Base-by-base conservation (phyloP, 805 yeast species). In the Ogataea henricii region DNA sequence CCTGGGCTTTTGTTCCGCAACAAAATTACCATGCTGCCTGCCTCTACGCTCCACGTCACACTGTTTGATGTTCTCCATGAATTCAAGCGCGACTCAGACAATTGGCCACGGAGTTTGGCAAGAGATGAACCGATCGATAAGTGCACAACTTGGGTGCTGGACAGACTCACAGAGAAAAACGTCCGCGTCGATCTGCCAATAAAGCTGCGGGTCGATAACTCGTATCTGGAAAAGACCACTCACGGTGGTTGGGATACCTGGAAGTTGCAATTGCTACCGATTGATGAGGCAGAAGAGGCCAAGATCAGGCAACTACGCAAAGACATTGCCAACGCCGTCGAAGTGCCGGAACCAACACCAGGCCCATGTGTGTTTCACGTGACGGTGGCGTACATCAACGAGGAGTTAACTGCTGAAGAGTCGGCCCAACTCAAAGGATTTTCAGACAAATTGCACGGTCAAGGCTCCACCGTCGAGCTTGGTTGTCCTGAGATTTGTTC, bases 201-300 rank as follows among this genome's bases (percentile, higher is more conserved):
- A n/a, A 43, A 41, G 33, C 30, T 54, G 29, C 46, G 43, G 16
- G 51, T 46, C 16, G 56, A 52, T 38, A 17, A 14, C n/a, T 26
- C 41, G 23, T 50, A 45, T 41, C 41, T 43, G 13, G 51, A 46
- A 29, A 43, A 52, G 33, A n/a, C 38, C 9, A 18, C 17, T 2
- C 55, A 54, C 21, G 52, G 53, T 13, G 46, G 52, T 3, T 45
- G 43, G 50, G 58, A 52, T 20, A 54, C 58, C 12, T 54, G 58
- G 58, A 54, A 54, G 34, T 44, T 54, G 18, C 51, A 45, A 9
- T 33, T 54, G 21, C 14, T 45, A 12, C 58, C 58, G 2, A 10
- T 43, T 12, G 46, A 54, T 21, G 45, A 50, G 14, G 17, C 22
- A 8, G 56, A 54, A 33, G 45, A 37, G 23, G 36, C 30, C 14